phyloP scores from a whole-genome alignment of 202 grass and related monocot species.

The Panicum virgatum region DNA sequence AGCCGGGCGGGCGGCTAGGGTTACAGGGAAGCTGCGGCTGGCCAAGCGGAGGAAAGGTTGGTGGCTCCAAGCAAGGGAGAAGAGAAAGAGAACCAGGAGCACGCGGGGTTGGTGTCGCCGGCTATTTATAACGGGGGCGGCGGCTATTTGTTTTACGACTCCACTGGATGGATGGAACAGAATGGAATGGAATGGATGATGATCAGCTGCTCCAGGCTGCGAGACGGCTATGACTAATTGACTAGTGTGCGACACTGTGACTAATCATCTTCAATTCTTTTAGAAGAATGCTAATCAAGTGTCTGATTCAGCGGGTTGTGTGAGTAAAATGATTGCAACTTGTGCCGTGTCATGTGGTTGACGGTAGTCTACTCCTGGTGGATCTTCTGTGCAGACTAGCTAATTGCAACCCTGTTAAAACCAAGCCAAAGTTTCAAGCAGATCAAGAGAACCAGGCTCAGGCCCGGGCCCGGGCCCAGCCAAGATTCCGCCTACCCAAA shows the following conservation, averaged over 20 bases:
- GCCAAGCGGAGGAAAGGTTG: slow-evolving; percentile 27
- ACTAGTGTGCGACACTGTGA: not conserved
- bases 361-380: not conserved
- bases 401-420: too few species aligned
- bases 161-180: not conserved
- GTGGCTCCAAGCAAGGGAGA: slow-evolving; percentile 6
- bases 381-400: slow-evolving; percentile 11
- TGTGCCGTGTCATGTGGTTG: not conserved
- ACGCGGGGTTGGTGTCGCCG: slow-evolving; percentile 32
- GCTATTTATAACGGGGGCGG: slow-evolving; percentile 57
- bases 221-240: slow-evolving; percentile 5
- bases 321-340: not conserved
- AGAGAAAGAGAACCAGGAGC: slow-evolving; percentile 17
- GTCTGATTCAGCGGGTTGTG: slow-evolving; percentile 10
- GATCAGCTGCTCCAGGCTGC: not conserved
- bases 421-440: too few species aligned
- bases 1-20: slow-evolving; percentile 26
- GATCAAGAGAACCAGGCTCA: too few species aligned
- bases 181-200: slow-evolving; percentile 12
- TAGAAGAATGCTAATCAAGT: slow-evolving; percentile 7
- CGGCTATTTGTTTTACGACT: slow-evolving; percentile 19
- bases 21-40: not conserved
- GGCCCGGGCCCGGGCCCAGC: too few species aligned
- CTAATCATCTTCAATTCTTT: not conserved
- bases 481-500: too few species aligned